Percentiles rank a stretch among this genome's conserved stretches.
Evolutionary conservation across 306 rosid genomes (phyloP).

Genomic region (Ziziphus jujuba): DNA sequence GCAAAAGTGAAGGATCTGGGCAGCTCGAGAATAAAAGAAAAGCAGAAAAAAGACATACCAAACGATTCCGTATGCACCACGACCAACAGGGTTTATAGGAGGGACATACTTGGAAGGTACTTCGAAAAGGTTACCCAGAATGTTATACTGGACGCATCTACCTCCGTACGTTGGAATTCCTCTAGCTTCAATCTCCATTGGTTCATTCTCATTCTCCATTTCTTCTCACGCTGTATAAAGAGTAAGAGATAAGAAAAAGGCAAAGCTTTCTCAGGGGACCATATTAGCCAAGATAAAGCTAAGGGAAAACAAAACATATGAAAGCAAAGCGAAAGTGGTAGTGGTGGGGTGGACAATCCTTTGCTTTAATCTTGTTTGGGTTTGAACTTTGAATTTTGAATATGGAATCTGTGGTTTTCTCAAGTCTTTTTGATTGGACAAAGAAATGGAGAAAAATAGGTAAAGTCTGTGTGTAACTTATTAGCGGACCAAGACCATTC

Average conservation of each 20-base stretch:
- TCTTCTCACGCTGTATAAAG: not conserved
- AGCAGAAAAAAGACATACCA: constrained; percentile 42
- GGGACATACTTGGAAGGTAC: constrained; percentile 73
- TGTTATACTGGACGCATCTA: constrained; percentile 59
- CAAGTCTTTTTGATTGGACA: too few species aligned
- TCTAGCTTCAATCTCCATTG: constrained; percentile 33
- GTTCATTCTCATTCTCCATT: constrained; percentile 35
- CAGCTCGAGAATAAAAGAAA: not conserved
- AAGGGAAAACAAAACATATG: not conserved
- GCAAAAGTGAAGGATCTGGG: constrained; percentile 10
- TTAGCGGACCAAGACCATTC: too few species aligned
- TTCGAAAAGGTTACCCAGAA: constrained; percentile 75
- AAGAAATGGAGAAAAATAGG: too few species aligned
- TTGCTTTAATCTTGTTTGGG: not conserved
- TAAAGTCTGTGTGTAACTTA: too few species aligned
- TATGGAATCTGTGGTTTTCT: not conserved
- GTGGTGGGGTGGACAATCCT: not conserved
- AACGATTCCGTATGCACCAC: constrained; percentile 96
- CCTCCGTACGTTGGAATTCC: constrained; percentile 52
- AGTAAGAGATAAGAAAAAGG: not conserved
- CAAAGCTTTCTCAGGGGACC: constrained; percentile 4
- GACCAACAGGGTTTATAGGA: constrained; percentile 86
- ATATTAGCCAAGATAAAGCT: not conserved
- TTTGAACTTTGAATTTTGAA: not conserved
- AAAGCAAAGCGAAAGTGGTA: not conserved